Evolutionary conservation across 306 rosid genomes (phyloP).

Genomic region (Cajanus cajan): DNA sequence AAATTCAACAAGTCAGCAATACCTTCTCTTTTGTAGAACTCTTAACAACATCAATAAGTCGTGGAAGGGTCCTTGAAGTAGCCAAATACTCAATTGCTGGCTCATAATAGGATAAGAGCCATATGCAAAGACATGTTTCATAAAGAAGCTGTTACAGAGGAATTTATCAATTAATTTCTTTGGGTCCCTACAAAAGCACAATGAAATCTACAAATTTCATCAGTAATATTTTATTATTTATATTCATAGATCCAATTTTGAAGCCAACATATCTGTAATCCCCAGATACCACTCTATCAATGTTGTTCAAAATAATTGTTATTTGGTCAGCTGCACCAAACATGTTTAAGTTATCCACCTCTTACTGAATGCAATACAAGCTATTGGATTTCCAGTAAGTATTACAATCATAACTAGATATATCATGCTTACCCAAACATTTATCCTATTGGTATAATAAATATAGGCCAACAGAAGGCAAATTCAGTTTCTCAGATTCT

Average conservation of each 20-base stretch:
- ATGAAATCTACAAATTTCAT: conserved; percentile 8
- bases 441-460: conserved; percentile 19
- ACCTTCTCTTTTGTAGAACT: conserved; percentile 99
- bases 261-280: conserved; percentile 19
- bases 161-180: conserved; percentile 28
- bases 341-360: conserved; percentile 11
- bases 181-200: neutral
- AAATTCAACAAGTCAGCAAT: conserved; percentile 25
- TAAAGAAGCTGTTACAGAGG: conserved; percentile 80
- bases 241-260: conserved; percentile 1
- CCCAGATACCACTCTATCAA: neutral
- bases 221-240: neutral
- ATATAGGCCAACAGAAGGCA: neutral
- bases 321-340: conserved; percentile 10
- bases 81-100: conserved; percentile 95
- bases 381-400: conserved; percentile 16
- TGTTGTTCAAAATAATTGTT: conserved; percentile 2
- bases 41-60: conserved; percentile 82
- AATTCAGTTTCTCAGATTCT: conserved; percentile 18
- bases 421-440: conserved; percentile 23
- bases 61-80: conserved; percentile 87
- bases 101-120: conserved; percentile 95
- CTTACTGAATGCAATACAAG: conserved; percentile 15
- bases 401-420: conserved; percentile 5
- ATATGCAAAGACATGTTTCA: conserved; percentile 90